Evolutionary conservation across 768 basidiomycete genomes (phyloP), one percentile per base, ranked within the genome.

Genomic region (Chiua virens): DNA sequence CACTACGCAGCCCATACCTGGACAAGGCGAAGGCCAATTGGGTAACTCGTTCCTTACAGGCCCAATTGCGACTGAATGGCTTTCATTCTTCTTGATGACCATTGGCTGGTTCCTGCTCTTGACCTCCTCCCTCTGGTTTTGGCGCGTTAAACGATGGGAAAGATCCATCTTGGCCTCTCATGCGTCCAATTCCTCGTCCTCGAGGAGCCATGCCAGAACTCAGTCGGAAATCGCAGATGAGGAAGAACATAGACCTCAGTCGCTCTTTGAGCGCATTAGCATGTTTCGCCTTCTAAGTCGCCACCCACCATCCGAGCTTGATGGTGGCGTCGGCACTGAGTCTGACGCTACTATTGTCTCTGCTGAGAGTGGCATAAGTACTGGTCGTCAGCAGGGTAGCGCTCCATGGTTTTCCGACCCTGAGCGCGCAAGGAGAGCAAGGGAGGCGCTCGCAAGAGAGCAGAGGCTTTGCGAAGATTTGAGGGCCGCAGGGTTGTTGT

Each of bases 71-170:
- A 87, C 88, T 21, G 94, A 98, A 65, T 98, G 92, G 92, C 73
- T 98, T 45, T 91, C 92, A 15, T 98, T 98, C 74, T 82, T 95
- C 72, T 72, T 98, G 58, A 97, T 98, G 91, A 92, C 87, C 32
- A 73, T 92, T 42, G 91, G 87, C 3, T 92, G 89, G 89, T 92
- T 91, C 70, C 75, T 93, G 43, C 80, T 98, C 36, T 76, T 98
- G 47, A 97, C 92, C 2, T 91, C 90, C n/a, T 62, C 95, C 9
- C 87, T 96, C 37, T 85, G 89, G 22, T 97, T 85, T 71, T 92
- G 87, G 87, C 83, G 91, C 34, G 87, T 92, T 50, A 93, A 92
- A 65, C 83, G 89, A 42, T 93, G 90, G 90, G 91, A 93, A 66
- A 76, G 80, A 50, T 82, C 86, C 15, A 86, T 93, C 50, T 73